Evolutionary conservation across 2,329 filamentous ascomycete species (phyloP), one percentile per base, ranked within the genome.

Genomic region (Huntiella decipiens): DNA sequence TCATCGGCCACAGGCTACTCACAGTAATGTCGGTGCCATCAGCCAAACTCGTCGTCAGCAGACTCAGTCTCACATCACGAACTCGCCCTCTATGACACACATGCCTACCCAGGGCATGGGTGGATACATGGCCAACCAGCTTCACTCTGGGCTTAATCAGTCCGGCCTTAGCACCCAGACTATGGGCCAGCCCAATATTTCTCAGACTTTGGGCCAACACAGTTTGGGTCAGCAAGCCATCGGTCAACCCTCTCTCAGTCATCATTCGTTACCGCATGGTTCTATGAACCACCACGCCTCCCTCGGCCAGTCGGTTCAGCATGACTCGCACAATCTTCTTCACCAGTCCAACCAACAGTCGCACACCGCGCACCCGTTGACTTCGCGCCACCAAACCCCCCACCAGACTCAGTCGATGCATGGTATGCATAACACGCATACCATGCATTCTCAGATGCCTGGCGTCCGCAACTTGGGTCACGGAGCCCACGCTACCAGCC

Each of bases 1-100:
- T 55, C 67, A 66, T 51, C 61, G 62, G 53, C 51, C 13, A 61
- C 63, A 66, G 67, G 53, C 61, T 67, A 54, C 67, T 62, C 53
- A 63, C 58, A 37, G 65, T 28, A 62, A 17, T 60, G 61, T 50
- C 63, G 62, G 50, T 69, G 63, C 52, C 63, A 65, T 60, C 67
- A 68, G 58, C 60, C 61, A 52, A 56, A 13, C 13, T 19, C 43
- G 43, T 34, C 43, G 43, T 34, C 43, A 28, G 15, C 39, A 41
- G 38, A 52, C 58, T 31, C 56, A 60, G 19, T 57, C 61, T 11
- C 61, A 63, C 59, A 55, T 63, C 38, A 59, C 61, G 32, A 46
- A 48, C 43, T 59, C 60, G 4, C 54, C 54, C 16, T 53, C 62
- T 43, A 57, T 66, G 11, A 35, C 42, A 10, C 38, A 41, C 53